These are phyloP conservation scores for Polyplosphaeria fusca DNA, from an alignment of 495 filamentous ascomycete species.

Conservation along the genomic window DNA sequence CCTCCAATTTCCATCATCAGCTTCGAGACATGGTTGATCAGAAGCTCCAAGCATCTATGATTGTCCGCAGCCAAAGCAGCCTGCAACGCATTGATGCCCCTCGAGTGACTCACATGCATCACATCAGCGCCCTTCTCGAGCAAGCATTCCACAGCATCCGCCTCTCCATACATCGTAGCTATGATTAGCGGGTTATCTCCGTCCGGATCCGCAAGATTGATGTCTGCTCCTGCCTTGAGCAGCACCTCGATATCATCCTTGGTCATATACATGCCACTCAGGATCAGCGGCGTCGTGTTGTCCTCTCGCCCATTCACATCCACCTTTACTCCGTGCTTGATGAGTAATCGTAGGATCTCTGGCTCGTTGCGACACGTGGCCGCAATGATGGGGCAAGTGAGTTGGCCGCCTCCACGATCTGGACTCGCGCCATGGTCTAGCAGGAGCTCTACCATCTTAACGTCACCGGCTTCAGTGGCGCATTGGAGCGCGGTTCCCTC, in stretches of 20 bases:
- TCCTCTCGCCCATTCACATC: neutral
- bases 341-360: neutral
- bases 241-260: constrained; percentile 33
- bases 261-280: constrained; percentile 27
- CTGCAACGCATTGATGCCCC: constrained; percentile 27
- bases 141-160: constrained; percentile 30
- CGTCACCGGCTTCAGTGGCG: constrained; percentile 1
- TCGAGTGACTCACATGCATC: constrained; percentile 10
- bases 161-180: constrained; percentile 32
- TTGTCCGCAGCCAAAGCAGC: constrained; percentile 11
- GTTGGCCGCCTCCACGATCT: constrained; percentile 6
- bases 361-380: neutral
- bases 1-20: neutral
- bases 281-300: neutral
- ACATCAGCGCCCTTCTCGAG: constrained; percentile 36
- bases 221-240: constrained; percentile 26
- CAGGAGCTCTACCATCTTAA: neutral
- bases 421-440: constrained; percentile 1
- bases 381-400: neutral
- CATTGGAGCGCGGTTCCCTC: constrained; percentile 14
- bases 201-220: constrained; percentile 36
- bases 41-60: neutral
- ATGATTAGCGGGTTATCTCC: constrained; percentile 35
- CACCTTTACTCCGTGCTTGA: neutral
- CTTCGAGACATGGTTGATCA: neutral